Percentiles rank a stretch among this genome's conserved stretches.
These are phyloP conservation scores for Sarcomyxa edulis DNA, from an alignment of 768 basidiomycete genomes.

Conservation along the genomic window DNA sequence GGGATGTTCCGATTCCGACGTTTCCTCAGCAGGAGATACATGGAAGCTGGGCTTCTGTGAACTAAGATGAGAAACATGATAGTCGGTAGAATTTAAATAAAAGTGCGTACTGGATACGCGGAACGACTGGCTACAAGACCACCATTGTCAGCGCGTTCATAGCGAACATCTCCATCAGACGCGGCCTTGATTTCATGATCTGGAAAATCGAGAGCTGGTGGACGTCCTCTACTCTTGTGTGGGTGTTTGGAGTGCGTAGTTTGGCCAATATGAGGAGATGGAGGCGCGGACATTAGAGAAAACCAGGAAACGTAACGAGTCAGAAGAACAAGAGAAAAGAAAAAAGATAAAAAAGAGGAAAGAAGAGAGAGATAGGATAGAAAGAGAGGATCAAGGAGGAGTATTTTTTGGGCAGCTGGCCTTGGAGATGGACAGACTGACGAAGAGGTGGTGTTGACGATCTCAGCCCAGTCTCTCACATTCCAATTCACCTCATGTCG, in stretches of 20 bases:
- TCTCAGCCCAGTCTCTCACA: constrained; percentile 11
- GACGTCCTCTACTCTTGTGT: constrained; percentile 44
- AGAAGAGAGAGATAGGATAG: constrained; percentile 14
- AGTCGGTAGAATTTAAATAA: constrained; percentile 15
- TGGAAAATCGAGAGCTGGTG: constrained; percentile 46
- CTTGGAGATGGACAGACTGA: constrained; percentile 10
- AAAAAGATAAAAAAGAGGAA: constrained; percentile 18
- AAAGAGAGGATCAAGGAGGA: constrained; percentile 10
- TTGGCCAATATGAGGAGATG: constrained; percentile 27
- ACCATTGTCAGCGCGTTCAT: constrained; percentile 27
- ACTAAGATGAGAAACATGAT: constrained; percentile 15
- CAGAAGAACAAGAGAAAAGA: constrained; percentile 16
- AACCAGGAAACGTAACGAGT: constrained; percentile 16
- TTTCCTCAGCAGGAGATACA: constrained; percentile 36
- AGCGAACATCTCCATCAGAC: constrained; percentile 33
- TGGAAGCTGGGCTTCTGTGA: constrained; percentile 39
- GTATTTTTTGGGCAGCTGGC: constrained; percentile 9
- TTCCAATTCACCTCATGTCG: constrained; percentile 31
- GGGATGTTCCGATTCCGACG: constrained; percentile 39
- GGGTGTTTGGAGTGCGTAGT: constrained; percentile 29
- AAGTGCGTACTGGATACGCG: constrained; percentile 27
- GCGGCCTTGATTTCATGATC: constrained; percentile 28
- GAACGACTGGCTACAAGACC: constrained; percentile 9
- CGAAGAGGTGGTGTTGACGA: constrained; percentile 12
- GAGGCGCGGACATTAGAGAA: constrained; percentile 11